Evolutionary conservation across 106 monocot genomes (phyloP), one percentile per base, ranked within the genome.

Genomic region (Phalaenopsis equestris): DNA sequence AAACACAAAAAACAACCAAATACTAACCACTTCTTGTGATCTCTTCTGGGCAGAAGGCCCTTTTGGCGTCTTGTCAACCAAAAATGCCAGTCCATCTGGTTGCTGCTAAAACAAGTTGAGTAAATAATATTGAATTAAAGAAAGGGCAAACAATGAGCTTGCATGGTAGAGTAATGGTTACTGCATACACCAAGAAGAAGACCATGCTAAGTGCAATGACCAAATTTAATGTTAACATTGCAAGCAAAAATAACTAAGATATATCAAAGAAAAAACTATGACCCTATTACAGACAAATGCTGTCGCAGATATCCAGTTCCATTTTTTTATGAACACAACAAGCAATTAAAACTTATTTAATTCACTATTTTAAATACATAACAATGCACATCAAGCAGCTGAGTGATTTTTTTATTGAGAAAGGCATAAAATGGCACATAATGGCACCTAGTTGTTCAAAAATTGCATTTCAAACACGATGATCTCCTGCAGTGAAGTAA

Each of bases 61-160:
- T 24, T 76, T 49, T 3, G 14, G 48, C 30, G 41, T 11, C 76
- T 76, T 76, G 48, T 49, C 76, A 76, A 49, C 76, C 48, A 76
- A 46, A 49, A 76, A 76, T 9, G 46, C 76, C 14, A 49, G 42
- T 76, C 24, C 76, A 76, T 76, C 76, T 23, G 76, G 76, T 76
- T 76, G 76, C 76, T 76, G 48, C 21, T 15, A 76, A 76, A 76
- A 48, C 48, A 46, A 49, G 41, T 46, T 18, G 30, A 1, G 19
- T 7, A 21, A 49, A 49, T 49, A 2, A 30, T 24, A 11, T 49
- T 7, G 10, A 47, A 76, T 76, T 76, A 24, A 21, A 30, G 48
- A 49, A 75, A 47, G 3, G 2, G 38, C 43, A 23, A 49, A 76
- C 2, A 49, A 12, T 12, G 42, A 76, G 24, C 24, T 46, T 8